phyloP scores from a whole-genome alignment of 371 early-diverging fungal genomes.

The Blakeslea trispora region DNA sequence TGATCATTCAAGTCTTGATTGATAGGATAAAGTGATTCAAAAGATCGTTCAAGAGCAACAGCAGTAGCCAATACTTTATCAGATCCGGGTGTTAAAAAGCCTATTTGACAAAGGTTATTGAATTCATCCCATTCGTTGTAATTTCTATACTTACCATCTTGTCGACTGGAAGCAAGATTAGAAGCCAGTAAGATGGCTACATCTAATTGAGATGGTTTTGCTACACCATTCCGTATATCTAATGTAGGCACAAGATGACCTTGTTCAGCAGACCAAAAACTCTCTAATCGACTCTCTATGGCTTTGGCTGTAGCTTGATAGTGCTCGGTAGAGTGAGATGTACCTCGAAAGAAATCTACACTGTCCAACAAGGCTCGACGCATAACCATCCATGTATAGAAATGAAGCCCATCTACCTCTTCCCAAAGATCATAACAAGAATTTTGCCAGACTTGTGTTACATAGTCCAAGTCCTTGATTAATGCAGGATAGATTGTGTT shows the following conservation, averaged over 20 bases:
- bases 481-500: conserved; percentile 24
- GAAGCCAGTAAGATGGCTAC: conserved; percentile 62
- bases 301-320: background rate
- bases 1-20: conserved; percentile 35
- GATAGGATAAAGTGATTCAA: conserved; percentile 54
- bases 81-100: conserved; percentile 47
- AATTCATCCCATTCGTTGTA: no score
- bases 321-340: background rate
- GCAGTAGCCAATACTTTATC: conserved; percentile 58
- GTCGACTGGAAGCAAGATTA: conserved; percentile 42
- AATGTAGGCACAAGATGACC: conserved; percentile 44
- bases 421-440: conserved; percentile 68
- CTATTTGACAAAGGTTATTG: conserved; percentile 19
- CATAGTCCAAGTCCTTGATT: conserved; percentile 63
- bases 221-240: conserved; percentile 35
- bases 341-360: conserved; percentile 34
- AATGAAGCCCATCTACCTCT: conserved; percentile 57
- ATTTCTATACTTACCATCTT: conserved; percentile 26
- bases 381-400: conserved; percentile 71
- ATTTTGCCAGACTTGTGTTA: conserved; percentile 43
- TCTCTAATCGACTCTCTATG: conserved; percentile 36
- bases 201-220: conserved; percentile 59
- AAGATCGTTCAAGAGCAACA: conserved; percentile 37
- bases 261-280: conserved; percentile 47
- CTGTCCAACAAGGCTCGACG: conserved; percentile 59